Conservation (phyloP, 2,329 filamentous ascomycete genomes). For the Pseudodiploospora longispora region DNA sequence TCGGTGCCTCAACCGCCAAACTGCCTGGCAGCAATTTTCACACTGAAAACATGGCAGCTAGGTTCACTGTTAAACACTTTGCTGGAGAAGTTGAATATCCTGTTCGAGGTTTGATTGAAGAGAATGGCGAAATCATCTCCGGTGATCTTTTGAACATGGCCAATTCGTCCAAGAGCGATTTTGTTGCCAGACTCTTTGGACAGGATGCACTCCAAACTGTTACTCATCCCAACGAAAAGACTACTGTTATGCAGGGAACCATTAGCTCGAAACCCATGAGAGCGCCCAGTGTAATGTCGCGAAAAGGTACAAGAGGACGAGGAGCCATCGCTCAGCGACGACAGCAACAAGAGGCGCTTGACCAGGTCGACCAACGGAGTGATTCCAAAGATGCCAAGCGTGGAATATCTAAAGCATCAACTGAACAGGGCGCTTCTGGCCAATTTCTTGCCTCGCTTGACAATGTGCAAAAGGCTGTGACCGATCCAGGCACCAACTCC, state of each 20-base stretch:
- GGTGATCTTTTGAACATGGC: conserved; percentile 94
- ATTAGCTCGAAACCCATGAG: conserved; percentile 93
- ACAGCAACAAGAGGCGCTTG: conserved; percentile 34
- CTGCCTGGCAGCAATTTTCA: conserved; percentile 85
- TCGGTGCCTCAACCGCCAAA: conserved; percentile 65
- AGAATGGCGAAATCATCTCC: conserved; percentile 93
- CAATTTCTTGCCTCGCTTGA: conserved; percentile 87
- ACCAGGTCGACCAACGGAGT: conserved; percentile 41
- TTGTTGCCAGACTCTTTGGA: conserved; percentile 86
- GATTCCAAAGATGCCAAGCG: conserved; percentile 38
- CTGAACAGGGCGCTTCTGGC: conserved; percentile 79
- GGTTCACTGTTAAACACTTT: conserved; percentile 90
- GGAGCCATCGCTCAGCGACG: conserved; percentile 26
- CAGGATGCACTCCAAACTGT: conserved; percentile 90
- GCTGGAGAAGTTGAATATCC: conserved; percentile 95
- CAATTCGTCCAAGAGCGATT: conserved; percentile 77
- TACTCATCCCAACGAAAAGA: conserved; percentile 84
- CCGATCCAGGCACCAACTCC: conserved; percentile 73
- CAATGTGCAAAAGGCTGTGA: conserved; percentile 82
- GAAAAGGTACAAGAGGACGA: conserved; percentile 50
- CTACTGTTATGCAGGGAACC: conserved; percentile 88
- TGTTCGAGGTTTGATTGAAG: conserved; percentile 77
- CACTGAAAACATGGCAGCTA: conserved; percentile 70
- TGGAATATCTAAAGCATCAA: conserved; percentile 15
- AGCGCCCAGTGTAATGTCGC: conserved; percentile 84